Evolutionary conservation across 2,329 filamentous ascomycete species (phyloP).

Genomic region (Sordariomycetes sp.): DNA sequence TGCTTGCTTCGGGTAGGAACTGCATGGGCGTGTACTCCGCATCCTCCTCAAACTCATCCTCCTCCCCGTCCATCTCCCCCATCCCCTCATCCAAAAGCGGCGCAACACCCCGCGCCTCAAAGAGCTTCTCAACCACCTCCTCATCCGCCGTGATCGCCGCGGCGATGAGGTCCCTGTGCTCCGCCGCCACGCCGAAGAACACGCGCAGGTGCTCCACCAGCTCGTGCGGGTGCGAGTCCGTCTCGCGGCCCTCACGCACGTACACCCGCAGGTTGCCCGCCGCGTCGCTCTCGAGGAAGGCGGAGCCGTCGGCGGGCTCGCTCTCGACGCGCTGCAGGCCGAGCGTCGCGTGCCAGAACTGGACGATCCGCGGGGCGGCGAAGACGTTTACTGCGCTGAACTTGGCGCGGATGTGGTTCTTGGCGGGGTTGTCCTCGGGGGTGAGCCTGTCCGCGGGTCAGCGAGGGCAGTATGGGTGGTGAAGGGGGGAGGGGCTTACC

Average conservation of each 20-base stretch:
- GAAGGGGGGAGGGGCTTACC: background rate
- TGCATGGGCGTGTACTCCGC: background rate
- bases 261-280: slow-evolving; percentile 5
- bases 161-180: slow-evolving; percentile 4
- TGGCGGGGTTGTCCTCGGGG: background rate
- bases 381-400: slow-evolving; percentile 5
- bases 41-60: background rate
- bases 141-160: background rate
- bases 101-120: slow-evolving; percentile 3
- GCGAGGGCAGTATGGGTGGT: background rate
- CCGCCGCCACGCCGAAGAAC: slow-evolving; percentile 2
- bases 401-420: background rate
- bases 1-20: background rate
- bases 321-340: slow-evolving; percentile 2
- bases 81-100: background rate
- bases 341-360: slow-evolving; percentile 4
- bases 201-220: slow-evolving; percentile 4
- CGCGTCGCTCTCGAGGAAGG: slow-evolving; percentile 6
- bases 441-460: slow-evolving; percentile 6
- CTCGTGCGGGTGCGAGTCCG: slow-evolving; percentile 4
- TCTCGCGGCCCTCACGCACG: slow-evolving; percentile 1
- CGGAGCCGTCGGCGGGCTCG: background rate
- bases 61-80: background rate
- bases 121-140: slow-evolving; percentile 4
- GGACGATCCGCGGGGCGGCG: background rate